Conservation (phyloP, 495 filamentous ascomycete genomes). For the Penicillium lagena region DNA sequence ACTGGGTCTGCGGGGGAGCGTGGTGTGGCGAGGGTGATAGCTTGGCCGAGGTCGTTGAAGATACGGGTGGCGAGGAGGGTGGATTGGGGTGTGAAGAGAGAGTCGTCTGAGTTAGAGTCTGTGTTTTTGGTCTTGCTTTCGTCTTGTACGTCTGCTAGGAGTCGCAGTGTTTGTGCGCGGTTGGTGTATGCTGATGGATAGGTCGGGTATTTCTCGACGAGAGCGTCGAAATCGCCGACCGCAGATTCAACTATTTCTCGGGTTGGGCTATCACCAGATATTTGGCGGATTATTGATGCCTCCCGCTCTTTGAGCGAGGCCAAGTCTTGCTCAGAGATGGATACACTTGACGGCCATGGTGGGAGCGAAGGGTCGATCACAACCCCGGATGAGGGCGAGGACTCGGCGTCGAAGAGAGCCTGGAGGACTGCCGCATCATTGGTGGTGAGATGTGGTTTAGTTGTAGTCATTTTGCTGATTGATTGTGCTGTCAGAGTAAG, state of each 20-base stretch:
- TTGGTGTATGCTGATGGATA: conserved; percentile 77
- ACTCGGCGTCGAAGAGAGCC: conserved; percentile 76
- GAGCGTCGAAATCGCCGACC: conserved; percentile 36
- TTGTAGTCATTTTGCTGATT: conserved; percentile 14
- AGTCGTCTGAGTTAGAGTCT: conserved; percentile 4
- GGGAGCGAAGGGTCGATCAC: conserved; percentile 53
- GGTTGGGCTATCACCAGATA: conserved; percentile 8
- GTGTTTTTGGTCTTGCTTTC: conserved; percentile 1
- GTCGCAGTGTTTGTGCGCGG: conserved; percentile 62
- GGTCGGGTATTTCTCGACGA: conserved; percentile 52
- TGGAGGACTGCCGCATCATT: conserved; percentile 69
- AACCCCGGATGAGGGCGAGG: conserved; percentile 48
- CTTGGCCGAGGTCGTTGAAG: conserved; percentile 55
- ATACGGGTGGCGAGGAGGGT: conserved; percentile 25
- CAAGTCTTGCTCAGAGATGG: conserved; percentile 17
- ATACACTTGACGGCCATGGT: conserved; percentile 43
- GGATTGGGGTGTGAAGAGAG: conserved; percentile 14
- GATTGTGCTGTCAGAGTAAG: background rate
- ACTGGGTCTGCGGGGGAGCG: conserved; percentile 41
- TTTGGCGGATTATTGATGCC: conserved; percentile 21
- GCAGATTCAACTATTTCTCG: conserved; percentile 19
- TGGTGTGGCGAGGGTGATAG: conserved; percentile 62
- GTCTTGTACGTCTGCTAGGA: conserved; percentile 27
- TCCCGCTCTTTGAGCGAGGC: conserved; percentile 19
- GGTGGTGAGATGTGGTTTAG: conserved; percentile 34